Base-by-base conservation (phyloP, 2,329 filamentous ascomycete genomes). In the Aureobasidium sp. region DNA sequence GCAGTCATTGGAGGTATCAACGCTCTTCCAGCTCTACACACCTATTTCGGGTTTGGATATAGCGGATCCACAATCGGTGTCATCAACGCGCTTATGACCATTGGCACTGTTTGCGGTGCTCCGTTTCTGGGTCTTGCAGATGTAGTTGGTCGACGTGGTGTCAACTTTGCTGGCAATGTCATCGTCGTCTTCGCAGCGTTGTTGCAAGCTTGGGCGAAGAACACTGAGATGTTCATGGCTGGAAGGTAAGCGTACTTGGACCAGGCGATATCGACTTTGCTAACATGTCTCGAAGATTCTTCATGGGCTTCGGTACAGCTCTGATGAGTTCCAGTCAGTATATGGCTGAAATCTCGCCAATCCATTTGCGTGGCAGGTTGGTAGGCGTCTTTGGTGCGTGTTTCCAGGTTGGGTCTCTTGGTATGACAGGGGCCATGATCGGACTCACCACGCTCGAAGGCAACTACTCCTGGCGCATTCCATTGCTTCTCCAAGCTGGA, bases 41-140 rank as follows among this genome's bases (percentile, higher is more conserved):
- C 66, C 5, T 80, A 76, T 64, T 78, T 80, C 56, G 72, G 72
- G 11, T 78, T 80, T 48, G 74, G 67, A 2, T 75, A 70, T 22
- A 70, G 71, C 11, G 78, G 78, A 11, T 66, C 71, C 17, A 76
- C 73, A 15, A 75, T 74, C 27, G 76, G 76, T 1, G 73, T 77
- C 2, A 73, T 81, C 57, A 80, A 79, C 60, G 77, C 78, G 1
- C 68, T 80, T 41, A 80, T 80, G 78, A 76, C 73, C 12, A 77
- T 80, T 42, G 78, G 78, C 27, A 76, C 70, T 7, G 75, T 81
- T 52, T 72, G 73, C 60, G 80, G 81, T 20, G 77, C 81, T 3
- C 80, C 79, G 0, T 79, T 83, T 52, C 74, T 81, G 58, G 74
- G 76, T 7, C 73, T 82, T 8, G 77, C 79, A 64, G 81, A 82